Percentiles rank a stretch among this genome's conserved stretches.
Evolutionary conservation across 148 eudicot genomes (phyloP).

Genomic region (Cornus suecica): DNA sequence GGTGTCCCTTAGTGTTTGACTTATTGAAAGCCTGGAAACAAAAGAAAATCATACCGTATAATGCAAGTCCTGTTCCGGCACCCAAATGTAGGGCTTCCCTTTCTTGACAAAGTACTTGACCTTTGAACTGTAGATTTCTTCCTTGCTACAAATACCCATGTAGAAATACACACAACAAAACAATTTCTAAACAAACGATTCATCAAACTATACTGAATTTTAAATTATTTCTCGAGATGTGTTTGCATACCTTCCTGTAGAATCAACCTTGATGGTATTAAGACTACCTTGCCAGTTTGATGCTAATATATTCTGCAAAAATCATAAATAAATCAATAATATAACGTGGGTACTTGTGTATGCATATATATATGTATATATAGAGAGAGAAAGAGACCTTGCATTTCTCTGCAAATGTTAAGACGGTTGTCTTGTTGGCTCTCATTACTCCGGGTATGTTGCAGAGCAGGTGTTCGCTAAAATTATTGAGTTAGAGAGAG

Average conservation of each 20-base stretch:
- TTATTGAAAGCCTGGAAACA: too few species aligned
- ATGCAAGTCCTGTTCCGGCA: slow-evolving; percentile 73
- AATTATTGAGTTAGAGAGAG: slow-evolving; percentile 16
- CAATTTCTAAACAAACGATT: background rate
- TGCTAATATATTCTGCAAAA: slow-evolving; percentile 65
- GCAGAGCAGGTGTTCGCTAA: slow-evolving; percentile 41
- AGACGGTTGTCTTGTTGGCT: slow-evolving; percentile 37
- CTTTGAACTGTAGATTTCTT: slow-evolving; percentile 62
- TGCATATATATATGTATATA: background rate
- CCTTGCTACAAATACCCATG: slow-evolving; percentile 49
- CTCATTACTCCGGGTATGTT: slow-evolving; percentile 34
- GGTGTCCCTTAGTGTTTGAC: too few species aligned
- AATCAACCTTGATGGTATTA: slow-evolving; percentile 73
- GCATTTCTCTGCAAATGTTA: slow-evolving; percentile 73
- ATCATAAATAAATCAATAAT: background rate
- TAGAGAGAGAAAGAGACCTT: slow-evolving; percentile 40
- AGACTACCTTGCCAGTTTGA: slow-evolving; percentile 93
- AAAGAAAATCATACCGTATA: slow-evolving; percentile 46
- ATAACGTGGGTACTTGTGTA: background rate
- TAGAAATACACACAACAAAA: slow-evolving; percentile 5
- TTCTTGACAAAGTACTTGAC: slow-evolving; percentile 70
- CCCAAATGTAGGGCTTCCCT: slow-evolving; percentile 82
- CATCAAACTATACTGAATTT: background rate
- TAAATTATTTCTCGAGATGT: background rate
- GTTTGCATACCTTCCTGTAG: slow-evolving; percentile 55